Base-by-base conservation (phyloP, 352 stramenopile species). In the Phytopythium ostracodes region DNA sequence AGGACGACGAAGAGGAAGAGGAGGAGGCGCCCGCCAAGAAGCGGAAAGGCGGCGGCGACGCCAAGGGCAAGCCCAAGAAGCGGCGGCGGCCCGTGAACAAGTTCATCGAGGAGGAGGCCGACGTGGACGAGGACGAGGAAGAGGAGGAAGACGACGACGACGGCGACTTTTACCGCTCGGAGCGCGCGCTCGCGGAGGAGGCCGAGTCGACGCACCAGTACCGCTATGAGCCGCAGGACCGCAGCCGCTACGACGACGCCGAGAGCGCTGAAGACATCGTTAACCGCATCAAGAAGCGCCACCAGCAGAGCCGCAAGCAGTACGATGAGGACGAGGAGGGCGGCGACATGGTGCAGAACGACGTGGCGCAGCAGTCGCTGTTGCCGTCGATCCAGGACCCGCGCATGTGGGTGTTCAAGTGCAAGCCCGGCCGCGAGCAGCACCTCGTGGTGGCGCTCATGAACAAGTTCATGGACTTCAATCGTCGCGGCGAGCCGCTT, bases 361-460 rank as follows among this genome's bases (percentile, higher is more conserved):
- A 92, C 14, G 87, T 96, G 43, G 87, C 87, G 44, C 87, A 96
- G 67, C 87, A 96, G 68, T 92, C 86, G 40, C 76, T 95, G 24
- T 65, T 96, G 65, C 87, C 87, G 56, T 95, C 87, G 22, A 95
- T 96, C 60, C 84, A 95, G 63, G 87, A 96, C 57, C 87, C 87
- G 49, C 84, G 86, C 56, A 89, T 96, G 81, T 96, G 87, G 87
- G 86, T 96, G 25, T 94, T 96, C 67, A 96, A 96, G 66, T 96
- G 87, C 79, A 96, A 96, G 70, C 86, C 87, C 46, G 87, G 87
- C 27, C 84, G 84, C 27, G 87, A 96, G 59, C 86, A 96, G 67
- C 83, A 96, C 61, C 73, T 95, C 17, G 87, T 96, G 20, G 73
- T 94, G 29, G 81, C 86, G 17, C 73, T 96, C 60, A 96, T 96